Percentiles rank a stretch among this genome's conserved stretches.
Evolutionary conservation across 1,139 yeast genomes (phyloP).

Genomic region (Debaryomyces psychrophilus): DNA sequence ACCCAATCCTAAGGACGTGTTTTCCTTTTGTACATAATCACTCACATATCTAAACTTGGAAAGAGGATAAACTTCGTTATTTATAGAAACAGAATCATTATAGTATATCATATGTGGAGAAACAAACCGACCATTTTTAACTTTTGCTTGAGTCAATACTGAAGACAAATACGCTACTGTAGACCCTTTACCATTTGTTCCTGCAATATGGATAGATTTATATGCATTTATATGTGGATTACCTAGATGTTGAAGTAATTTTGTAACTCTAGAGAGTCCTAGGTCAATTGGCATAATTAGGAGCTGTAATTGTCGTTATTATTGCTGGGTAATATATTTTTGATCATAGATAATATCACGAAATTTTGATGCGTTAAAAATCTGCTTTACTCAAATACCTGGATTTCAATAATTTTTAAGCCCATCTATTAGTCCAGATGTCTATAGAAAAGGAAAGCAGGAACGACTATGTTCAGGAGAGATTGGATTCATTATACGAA

Average conservation of each 20-base stretch:
- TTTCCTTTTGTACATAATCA: conserved; percentile 35
- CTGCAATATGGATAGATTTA: conserved; percentile 81
- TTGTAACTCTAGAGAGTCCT: conserved; percentile 64
- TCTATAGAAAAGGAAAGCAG: conserved; percentile 20
- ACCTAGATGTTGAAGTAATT: conserved; percentile 61
- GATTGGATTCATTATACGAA: conserved; percentile 47
- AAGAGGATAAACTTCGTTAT: conserved; percentile 57
- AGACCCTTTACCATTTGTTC: conserved; percentile 95
- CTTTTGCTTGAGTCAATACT: conserved; percentile 51
- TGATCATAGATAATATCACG: not conserved
- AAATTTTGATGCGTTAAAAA: conserved; percentile 1
- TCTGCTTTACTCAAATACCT: not conserved
- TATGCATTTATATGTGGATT: conserved; percentile 63
- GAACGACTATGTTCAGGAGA: conserved; percentile 42
- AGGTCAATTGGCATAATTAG: conserved; percentile 48
- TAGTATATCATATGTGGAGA: conserved; percentile 80
- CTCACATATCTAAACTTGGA: conserved; percentile 51
- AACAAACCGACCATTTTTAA: conserved; percentile 75
- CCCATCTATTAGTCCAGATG: conserved; percentile 10
- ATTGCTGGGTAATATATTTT: not conserved
- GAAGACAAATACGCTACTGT: conserved; percentile 78
- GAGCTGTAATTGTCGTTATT: not conserved
- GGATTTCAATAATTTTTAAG: not conserved
- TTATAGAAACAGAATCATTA: conserved; percentile 74
- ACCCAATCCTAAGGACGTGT: conserved; percentile 45